These are phyloP conservation scores for bread wheat (Triticum aestivum) DNA, from an alignment of 176 grass and related monocot genomes.

Conservation along the genomic window IWGSC_CS_RefSeq_v2.1 NC_057808.1:476175733-476176232, in stretches of 20 bases:
- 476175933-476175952: conserved; percentile 23
- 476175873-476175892: conserved; percentile 60
- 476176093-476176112: conserved; percentile 46
- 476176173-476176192: background rate
- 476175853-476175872: background rate
- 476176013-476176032: conserved; percentile 71
- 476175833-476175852: background rate
- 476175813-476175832: conserved; percentile 14
- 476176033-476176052: conserved; percentile 75
- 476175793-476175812: background rate
- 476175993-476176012: conserved; percentile 84
- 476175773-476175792: no score
- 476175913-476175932: conserved; percentile 25
- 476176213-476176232: background rate
- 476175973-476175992: conserved; percentile 30
- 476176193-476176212: background rate
- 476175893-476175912: conserved; percentile 39
- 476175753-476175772: no score
- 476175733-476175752: no score
- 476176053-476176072: conserved; percentile 83
- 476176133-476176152: conserved; percentile 88
- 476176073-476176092: conserved; percentile 94
- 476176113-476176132: conserved; percentile 79
- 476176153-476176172: background rate
- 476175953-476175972: conserved; percentile 13